Base-by-base conservation (phyloP, 78 protist genomes). In the Tieghemostelium lacteum region DNA sequence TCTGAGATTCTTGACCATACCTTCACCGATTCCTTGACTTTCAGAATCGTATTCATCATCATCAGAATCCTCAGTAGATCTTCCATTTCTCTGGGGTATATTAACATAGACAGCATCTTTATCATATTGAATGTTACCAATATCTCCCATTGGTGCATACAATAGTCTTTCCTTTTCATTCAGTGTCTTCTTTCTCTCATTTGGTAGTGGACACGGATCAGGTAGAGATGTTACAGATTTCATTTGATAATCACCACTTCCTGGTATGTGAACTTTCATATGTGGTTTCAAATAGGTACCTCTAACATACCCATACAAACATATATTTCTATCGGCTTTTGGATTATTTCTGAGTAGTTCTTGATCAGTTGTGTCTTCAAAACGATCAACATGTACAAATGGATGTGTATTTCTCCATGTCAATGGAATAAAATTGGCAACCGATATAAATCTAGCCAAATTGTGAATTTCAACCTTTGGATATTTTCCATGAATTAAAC, bases 151-250 rank as follows among this genome's bases (percentile, higher is more conserved):
- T 45, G 99, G 99, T 26, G 99, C 98, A 77, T 96, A 95, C 20
- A 96, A 4, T 28, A 75, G 52, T 58, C 94, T 63, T 58, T 97
- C 97, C 45, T 86, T 89, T 49, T 92, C 95, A 37, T 80, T 76
- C 37, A 98, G 88, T 2, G 75, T 94, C 39, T 95, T 87, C 87
- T 64, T 80, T 36, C 65, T 54, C 14, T 55, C 85, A 14, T 60
- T 49, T 10, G 99, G 98, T 34, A 80, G 94, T 19, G 99, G 98
- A 92, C 98, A 97, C 55, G 99, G 99, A 86, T 99, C 99, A 0
- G 76, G 72, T 26, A 98, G 65, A 19, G 67, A 36, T 7, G 80
- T 52, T 16, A 97, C 64, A 5, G 73, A 64, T n/a, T 33, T 71
- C 92, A 97, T 86, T 39, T 40, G 0, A 34, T 86, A 93, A 87